A percentile compares a stretch with the other conserved stretches of the same genome.
These are phyloP conservation scores for Pleurotus salmoneostramineus DNA, from an alignment of 768 basidiomycete species.

Conservation along the genomic window DNA sequence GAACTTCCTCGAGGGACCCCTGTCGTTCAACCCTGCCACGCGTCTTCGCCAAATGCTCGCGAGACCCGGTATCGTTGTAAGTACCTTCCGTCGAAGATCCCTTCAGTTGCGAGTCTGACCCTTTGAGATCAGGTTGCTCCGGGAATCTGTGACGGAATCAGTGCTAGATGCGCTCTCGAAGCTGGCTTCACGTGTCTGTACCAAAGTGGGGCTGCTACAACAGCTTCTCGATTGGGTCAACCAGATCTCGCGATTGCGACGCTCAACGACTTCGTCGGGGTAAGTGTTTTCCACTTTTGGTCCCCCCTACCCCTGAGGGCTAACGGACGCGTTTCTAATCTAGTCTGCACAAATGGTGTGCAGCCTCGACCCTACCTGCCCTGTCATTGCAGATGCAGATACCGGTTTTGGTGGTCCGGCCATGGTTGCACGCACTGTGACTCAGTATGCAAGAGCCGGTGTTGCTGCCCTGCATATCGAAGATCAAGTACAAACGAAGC, in stretches of 20 bases:
- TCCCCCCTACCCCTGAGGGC: not conserved
- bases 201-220: conserved; percentile 76
- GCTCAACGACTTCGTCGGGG: conserved; percentile 71
- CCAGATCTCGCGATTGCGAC: conserved; percentile 81
- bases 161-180: conserved; percentile 75
- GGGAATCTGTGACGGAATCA: conserved; percentile 78
- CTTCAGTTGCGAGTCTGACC: not conserved
- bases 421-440: conserved; percentile 73
- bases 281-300: conserved; percentile 13
- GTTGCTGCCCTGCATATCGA: conserved; percentile 80
- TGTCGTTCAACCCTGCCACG: conserved; percentile 66
- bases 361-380: conserved; percentile 56
- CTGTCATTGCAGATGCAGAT: conserved; percentile 81
- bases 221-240: conserved; percentile 72
- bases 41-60: conserved; percentile 68
- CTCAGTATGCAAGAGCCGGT: conserved; percentile 62
- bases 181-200: conserved; percentile 77
- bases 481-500: conserved; percentile 80
- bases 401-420: conserved; percentile 77
- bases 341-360: conserved; percentile 70
- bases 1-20: conserved; percentile 64
- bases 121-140: conserved; percentile 52
- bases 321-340: conserved; percentile 28
- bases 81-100: conserved; percentile 17
- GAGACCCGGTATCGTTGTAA: conserved; percentile 72